These are phyloP conservation scores for Penicillium simplicissimum DNA, from an alignment of 495 filamentous ascomycete species.

Conservation along the genomic window DNA sequence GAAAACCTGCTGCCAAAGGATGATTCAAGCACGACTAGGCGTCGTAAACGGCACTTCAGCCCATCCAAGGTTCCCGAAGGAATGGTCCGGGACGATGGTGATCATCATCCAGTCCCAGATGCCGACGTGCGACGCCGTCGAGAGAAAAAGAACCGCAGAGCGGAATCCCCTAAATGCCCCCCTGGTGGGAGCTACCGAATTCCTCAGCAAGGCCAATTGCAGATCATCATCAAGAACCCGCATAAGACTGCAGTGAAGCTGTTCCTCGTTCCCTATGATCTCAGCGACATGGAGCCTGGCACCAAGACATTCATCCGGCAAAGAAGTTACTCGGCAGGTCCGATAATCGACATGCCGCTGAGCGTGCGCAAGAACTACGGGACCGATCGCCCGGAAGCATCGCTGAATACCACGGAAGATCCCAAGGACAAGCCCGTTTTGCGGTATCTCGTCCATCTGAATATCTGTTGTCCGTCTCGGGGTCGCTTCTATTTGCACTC, in stretches of 20 bases:
- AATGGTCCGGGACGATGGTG: slow-evolving; percentile 11
- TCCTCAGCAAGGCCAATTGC: slow-evolving; percentile 90
- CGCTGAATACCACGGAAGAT: slow-evolving; percentile 42
- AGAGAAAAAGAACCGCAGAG: slow-evolving; percentile 59
- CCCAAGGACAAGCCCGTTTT: slow-evolving; percentile 73
- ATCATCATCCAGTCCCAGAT: slow-evolving; percentile 15
- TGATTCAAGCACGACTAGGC: slow-evolving; percentile 42
- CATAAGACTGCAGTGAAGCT: slow-evolving; percentile 96
- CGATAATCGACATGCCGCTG: slow-evolving; percentile 71
- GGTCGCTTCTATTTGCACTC: slow-evolving; percentile 91
- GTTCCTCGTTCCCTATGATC: slow-evolving; percentile 92
- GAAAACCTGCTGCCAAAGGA: slow-evolving; percentile 67
- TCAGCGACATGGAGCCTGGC: slow-evolving; percentile 91
- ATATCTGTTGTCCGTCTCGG: slow-evolving; percentile 84
- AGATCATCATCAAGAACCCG: slow-evolving; percentile 96
- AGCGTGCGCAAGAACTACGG: slow-evolving; percentile 51
- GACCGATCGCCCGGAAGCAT: slow-evolving; percentile 44
- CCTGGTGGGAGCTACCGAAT: slow-evolving; percentile 91
- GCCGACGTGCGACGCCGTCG: slow-evolving; percentile 34
- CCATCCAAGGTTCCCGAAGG: slow-evolving; percentile 34
- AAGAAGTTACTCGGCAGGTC: slow-evolving; percentile 87
- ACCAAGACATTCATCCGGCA: slow-evolving; percentile 97
- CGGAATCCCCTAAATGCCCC: slow-evolving; percentile 70
- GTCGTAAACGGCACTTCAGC: slow-evolving; percentile 50
- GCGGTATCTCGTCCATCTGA: slow-evolving; percentile 89